Evolutionary conservation across 106 monocot genomes (phyloP), one percentile per base, ranked within the genome.

Genomic region (Triglochin maritima): DNA sequence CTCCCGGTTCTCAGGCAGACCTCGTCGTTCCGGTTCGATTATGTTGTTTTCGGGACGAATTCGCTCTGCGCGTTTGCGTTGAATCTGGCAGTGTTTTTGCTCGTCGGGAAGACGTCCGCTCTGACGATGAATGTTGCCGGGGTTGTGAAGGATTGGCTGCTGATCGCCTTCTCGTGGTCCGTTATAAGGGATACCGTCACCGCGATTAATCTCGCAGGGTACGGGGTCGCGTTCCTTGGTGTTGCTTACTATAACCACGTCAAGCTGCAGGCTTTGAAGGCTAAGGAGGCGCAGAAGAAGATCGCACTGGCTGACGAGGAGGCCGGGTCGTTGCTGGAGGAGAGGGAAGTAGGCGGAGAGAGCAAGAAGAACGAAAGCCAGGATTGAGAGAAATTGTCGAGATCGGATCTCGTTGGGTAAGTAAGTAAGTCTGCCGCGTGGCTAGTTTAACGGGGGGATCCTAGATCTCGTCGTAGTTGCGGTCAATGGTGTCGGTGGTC

Each of bases 51-150:
- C 58, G 84, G 88, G 4, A 81, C 79, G 50, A 88, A 88, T 55
- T 88, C 81, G 6, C 15, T 88, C 68, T 88, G 88, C 49, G 88
- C 88, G 5, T 88, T 88, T 71, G 84, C 84, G 4, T 72, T 88
- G 11, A 88, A 88, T 56, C 82, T 88, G 10, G 88, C 84, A 7
- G 88, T 88, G 8, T 88, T 88, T 73, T 69, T 88, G 5, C 75
- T 88, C 49, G 88, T 88, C 16, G 88, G 88, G 45, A 88, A 88
- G 82, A 88, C 88, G 4, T 88, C 88, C 12, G 88, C 88, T 4
- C 72, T 88, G 53, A 88, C 88, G 4, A 88, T 88, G 88, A 88
- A 88, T 46, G 79, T 88, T 17, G 88, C 88, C 12, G 88, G 88
- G 5, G 88, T 88, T 6, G 88, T 88, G 16, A 88, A 88, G 71